Base-by-base conservation (phyloP, 768 basidiomycete genomes). In the Melanogaster broomeanus region DNA sequence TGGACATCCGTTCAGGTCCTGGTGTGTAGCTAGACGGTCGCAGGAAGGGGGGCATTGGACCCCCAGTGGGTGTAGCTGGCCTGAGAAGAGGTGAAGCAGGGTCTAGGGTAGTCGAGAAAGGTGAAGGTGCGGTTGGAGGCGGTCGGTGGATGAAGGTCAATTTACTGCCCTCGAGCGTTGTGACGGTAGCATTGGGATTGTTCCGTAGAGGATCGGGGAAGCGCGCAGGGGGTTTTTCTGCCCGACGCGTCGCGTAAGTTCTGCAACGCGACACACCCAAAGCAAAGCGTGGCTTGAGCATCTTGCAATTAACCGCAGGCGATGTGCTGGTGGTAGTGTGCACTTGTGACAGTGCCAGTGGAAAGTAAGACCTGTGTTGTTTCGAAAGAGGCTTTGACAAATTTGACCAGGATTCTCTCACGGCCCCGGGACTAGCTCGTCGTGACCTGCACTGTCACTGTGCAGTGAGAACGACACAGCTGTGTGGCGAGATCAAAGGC, bases 141-240 rank as follows among this genome's bases (percentile, higher is more conserved):
- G 88, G 88, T 38, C 91, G 84, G 65, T 90, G 88, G 51, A 93
- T 84, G 66, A 93, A 93, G 0, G 88, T 88, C 49, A 91, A 68
- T 52, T 78, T 73, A 50, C 80, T 78, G 55, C 79, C 80, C 6
- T 72, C 67, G 19, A 87, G 68, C 9, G 70, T 50, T 10, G 76
- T 80, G 44, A 83, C 79, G 42, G 68, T 68, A 33, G 80, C 82
- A 34, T 78, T 73, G 34, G 81, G 74, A 51, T 76, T 79, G 66
- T 78, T 76, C 48, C 67, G 51, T 45, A 87, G 69, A 2, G 85
- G 85, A 57, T 87, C 85, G 16, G 78, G 74, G 24, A 79, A 72
- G 43, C 78, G 81, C 37, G 79, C 77, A 7, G 85, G 80, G 3
- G 85, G 67, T 6, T 59, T 70, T 52, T 68, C 70, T 47, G 67